These are phyloP conservation scores for Podospora conica DNA, from an alignment of 495 filamentous ascomycete species.

Conservation along the genomic window DNA sequence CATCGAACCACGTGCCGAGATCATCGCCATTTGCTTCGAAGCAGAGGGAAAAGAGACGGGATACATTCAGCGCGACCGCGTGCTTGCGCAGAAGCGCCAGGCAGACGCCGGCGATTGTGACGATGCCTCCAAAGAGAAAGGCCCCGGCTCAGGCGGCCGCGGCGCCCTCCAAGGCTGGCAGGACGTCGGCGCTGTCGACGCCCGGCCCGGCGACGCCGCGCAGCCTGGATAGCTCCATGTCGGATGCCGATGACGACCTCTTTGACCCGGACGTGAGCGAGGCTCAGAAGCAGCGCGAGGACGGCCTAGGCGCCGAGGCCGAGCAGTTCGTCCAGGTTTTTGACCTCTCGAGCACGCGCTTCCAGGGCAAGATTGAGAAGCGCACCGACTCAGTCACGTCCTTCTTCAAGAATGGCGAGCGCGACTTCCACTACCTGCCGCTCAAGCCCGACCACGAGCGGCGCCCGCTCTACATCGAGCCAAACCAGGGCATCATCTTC, in stretches of 20 bases:
- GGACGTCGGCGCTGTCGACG: constrained; percentile 58
- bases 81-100: background rate
- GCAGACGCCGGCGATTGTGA: constrained; percentile 8
- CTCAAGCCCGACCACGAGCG: constrained; percentile 85
- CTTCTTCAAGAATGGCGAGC: constrained; percentile 42
- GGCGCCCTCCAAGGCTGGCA: constrained; percentile 47
- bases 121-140: constrained; percentile 77
- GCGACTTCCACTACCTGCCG: constrained; percentile 70
- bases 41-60: background rate
- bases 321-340: constrained; percentile 51
- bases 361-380: constrained; percentile 27
- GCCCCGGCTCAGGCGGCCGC: constrained; percentile 48
- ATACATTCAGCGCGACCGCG: background rate
- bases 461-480: constrained; percentile 90
- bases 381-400: constrained; percentile 36
- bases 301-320: constrained; percentile 53
- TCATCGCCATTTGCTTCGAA: background rate
- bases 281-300: constrained; percentile 46
- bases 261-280: constrained; percentile 57
- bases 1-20: background rate
- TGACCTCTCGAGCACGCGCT: constrained; percentile 43
- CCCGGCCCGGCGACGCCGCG: constrained; percentile 61
- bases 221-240: constrained; percentile 55
- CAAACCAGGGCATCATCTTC: constrained; percentile 73
- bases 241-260: constrained; percentile 52